phyloP scores from a whole-genome alignment of 177 flowering plant genomes.

The Vitis hybrid region DNA sequence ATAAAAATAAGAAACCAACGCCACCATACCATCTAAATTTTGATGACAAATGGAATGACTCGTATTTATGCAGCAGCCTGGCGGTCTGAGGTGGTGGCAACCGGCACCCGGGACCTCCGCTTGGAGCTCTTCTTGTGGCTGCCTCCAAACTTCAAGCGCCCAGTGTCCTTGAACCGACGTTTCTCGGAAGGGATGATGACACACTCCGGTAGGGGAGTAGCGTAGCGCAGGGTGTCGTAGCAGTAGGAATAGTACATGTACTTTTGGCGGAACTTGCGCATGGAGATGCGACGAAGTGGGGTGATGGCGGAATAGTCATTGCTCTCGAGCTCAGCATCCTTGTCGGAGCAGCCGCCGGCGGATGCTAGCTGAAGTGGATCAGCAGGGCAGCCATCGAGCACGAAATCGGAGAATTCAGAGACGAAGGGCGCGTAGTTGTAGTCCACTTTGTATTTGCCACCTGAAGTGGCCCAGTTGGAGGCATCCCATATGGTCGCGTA shows the following conservation, averaged over 20 bases:
- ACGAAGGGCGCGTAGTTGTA: constrained; percentile 78
- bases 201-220: constrained; percentile 79
- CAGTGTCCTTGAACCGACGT: constrained; percentile 59
- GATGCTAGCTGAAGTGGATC: constrained; percentile 58
- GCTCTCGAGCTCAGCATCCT: constrained; percentile 22
- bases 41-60: too few species aligned
- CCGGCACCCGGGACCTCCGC: constrained; percentile 12
- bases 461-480: constrained; percentile 85
- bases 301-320: constrained; percentile 49
- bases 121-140: constrained; percentile 18
- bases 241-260: constrained; percentile 92
- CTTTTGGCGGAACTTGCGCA: constrained; percentile 59
- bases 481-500: constrained; percentile 99
- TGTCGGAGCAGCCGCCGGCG: constrained; percentile 19
- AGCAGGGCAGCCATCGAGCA: constrained; percentile 62
- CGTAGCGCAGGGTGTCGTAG: constrained; percentile 70
- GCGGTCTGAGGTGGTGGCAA: neutral
- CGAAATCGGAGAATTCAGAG: constrained; percentile 59
- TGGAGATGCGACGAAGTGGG: constrained; percentile 36
- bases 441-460: constrained; percentile 77
- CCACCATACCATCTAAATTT: too few species aligned
- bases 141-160: constrained; percentile 63
- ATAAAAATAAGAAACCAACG: too few species aligned
- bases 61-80: neutral
- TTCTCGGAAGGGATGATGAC: constrained; percentile 53